Conservation (phyloP, 139 green algal genomes). For the Deuterostichococcus epilithicus region DNA sequence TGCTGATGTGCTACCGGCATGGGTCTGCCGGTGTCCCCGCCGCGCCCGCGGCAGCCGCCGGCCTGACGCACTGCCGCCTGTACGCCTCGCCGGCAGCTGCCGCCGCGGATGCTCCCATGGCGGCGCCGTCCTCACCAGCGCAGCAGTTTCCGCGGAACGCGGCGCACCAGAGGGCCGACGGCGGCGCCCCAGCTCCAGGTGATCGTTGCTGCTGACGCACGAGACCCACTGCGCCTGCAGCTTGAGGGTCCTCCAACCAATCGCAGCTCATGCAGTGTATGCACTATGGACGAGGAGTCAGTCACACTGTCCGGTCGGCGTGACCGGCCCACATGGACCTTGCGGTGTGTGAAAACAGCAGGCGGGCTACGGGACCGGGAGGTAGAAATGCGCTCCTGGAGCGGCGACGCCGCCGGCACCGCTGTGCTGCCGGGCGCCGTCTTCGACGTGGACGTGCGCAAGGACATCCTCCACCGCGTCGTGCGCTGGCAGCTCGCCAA, state of each 20-base stretch:
- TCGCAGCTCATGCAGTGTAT: no score
- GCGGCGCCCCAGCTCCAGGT: no score
- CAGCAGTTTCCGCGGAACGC: no score
- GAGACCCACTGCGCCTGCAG: not conserved
- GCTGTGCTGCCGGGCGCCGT: slow-evolving; percentile 40
- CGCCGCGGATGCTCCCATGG: no score
- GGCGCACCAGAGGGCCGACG: no score
- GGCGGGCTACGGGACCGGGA: slow-evolving; percentile 10
- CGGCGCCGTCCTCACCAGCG: no score
- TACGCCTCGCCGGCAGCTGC: slow-evolving; percentile 1
- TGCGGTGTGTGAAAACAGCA: not conserved
- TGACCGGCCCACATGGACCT: slow-evolving; percentile 18
- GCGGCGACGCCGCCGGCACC: slow-evolving; percentile 22
- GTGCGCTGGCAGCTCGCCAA: slow-evolving; percentile 87
- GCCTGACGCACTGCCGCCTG: not conserved
- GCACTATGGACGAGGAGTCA: no score
- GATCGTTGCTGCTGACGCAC: not conserved
- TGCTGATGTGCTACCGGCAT: not conserved
- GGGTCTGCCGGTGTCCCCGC: no score
- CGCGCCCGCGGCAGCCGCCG: not conserved
- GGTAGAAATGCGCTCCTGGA: slow-evolving; percentile 20
- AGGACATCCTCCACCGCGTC: slow-evolving; percentile 84
- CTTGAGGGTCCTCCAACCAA: slow-evolving; percentile 7
- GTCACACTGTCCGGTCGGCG: no score
- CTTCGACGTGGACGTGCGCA: slow-evolving; percentile 64